phyloP scores from a whole-genome alignment of 2,329 filamentous ascomycete species.

The Aspergillus neotritici region DNA sequence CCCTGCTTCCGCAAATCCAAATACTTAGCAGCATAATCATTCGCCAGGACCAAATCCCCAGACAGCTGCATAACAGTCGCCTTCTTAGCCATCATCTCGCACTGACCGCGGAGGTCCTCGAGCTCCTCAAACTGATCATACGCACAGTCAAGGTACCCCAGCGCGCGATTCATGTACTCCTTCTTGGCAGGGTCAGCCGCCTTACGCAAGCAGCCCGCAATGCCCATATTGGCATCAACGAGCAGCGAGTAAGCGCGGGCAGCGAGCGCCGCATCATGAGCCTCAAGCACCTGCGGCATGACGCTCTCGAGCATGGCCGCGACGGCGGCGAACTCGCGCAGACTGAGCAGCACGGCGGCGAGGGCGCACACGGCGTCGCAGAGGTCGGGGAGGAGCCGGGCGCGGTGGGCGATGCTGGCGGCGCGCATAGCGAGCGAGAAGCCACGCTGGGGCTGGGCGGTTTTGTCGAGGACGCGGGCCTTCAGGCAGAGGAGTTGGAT shows the following conservation, averaged over 20 bases:
- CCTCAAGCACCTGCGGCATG: conserved; percentile 71
- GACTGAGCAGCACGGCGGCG: conserved; percentile 60
- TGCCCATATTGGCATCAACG: conserved; percentile 72
- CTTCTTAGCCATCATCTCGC: conserved; percentile 77
- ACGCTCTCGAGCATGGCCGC: conserved; percentile 60
- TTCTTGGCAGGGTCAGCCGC: conserved; percentile 37
- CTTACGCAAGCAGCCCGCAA: conserved; percentile 49
- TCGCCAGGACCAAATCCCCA: conserved; percentile 59
- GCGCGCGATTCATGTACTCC: conserved; percentile 55
- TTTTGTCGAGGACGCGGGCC: conserved; percentile 61
- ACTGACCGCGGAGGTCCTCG: conserved; percentile 64
- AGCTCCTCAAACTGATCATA: conserved; percentile 60
- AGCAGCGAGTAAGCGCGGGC: conserved; percentile 65
- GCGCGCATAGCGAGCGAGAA: conserved; percentile 74
- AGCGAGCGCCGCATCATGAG: conserved; percentile 56
- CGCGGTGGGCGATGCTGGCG: conserved; percentile 65
- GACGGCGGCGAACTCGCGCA: conserved; percentile 66
- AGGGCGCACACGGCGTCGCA: conserved; percentile 68
- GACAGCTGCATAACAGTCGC: conserved; percentile 67
- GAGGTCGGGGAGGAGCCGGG: conserved; percentile 61
- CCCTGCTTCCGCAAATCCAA: conserved; percentile 50
- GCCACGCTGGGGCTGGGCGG: conserved; percentile 64
- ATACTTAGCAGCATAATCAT: conserved; percentile 63
- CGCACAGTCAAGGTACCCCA: conserved; percentile 58
- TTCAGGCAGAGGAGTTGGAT: conserved; percentile 69